A percentile compares a stretch with the other conserved stretches of the same genome.
These are phyloP conservation scores for Aspergillus sp. DNA, from an alignment of 2,329 filamentous ascomycete species.

Conservation along the genomic window DNA sequence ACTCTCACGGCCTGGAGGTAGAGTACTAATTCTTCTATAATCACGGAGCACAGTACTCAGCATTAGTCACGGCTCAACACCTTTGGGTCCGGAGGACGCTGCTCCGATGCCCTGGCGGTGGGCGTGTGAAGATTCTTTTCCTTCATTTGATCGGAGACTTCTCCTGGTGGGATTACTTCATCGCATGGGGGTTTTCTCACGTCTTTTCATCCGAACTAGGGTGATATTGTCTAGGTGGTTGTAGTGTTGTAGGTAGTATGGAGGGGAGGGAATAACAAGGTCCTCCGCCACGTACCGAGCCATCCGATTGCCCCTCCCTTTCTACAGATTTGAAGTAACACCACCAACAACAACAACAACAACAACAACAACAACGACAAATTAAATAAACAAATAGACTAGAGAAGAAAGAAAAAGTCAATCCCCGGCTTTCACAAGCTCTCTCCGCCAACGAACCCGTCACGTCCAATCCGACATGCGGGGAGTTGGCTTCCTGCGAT, in stretches of 20 bases:
- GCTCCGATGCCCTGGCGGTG: constrained; percentile 17
- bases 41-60: not conserved
- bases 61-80: not conserved
- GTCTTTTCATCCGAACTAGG: too few species aligned
- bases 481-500: not conserved
- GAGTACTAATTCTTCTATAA: too few species aligned
- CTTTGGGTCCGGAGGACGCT: constrained; percentile 23
- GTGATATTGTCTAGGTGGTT: too few species aligned
- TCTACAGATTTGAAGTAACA: too few species aligned
- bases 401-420: too few species aligned
- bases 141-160: not conserved
- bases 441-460: not conserved
- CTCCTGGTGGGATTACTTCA: too few species aligned
- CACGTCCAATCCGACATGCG: not conserved
- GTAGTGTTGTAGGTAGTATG: not conserved
- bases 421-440: not conserved
- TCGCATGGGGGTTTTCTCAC: too few species aligned
- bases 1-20: not conserved
- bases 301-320: too few species aligned
- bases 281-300: too few species aligned
- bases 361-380: not conserved
- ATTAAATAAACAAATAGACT: not conserved
- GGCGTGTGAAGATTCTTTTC: constrained; percentile 1
- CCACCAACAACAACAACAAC: not conserved
- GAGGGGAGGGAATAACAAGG: not conserved